Base-by-base conservation (phyloP, 2,329 filamentous ascomycete species). In the Elsinoe arachidis region DNA sequence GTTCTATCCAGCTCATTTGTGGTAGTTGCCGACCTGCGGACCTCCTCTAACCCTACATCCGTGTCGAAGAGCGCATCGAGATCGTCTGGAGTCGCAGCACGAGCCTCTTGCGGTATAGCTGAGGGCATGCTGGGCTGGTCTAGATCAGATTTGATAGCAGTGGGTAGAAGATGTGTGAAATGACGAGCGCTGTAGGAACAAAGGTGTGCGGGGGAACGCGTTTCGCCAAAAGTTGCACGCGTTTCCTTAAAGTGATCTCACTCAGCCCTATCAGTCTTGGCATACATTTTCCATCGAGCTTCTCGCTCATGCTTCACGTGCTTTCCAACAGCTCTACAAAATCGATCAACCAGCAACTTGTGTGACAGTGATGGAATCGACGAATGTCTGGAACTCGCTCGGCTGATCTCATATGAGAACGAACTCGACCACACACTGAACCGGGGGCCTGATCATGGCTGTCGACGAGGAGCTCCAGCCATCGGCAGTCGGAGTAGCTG, bases 21-120 rank as follows among this genome's bases (percentile, higher is more conserved):
- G 34, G 61, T 61, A 37, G 67, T 53, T 63, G 62, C 71, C 6
- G 72, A 65, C 44, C 75, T 69, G 33, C 80, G 70, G 56, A 80
- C 72, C 46, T 78, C 74, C 58, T 78, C 77, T 59, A 77, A 74
- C 6, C 72, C 83, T 10, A 84, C 76, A 63, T 90, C 85, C 67
- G 92, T 92, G 65, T 91, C 82, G 64, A 93, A 86, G 9, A 95
- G 76, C 53, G 85, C 84, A 60, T 87, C 82, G 26, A 84, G 73
- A 21, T 80, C 78, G 56, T 80, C 75, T 2, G 73, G 59, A 17
- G 55, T 61, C 4, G 34, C 46, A n/a, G 61, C 60, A 23, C 55
- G 56, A 3, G 54, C 58, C 46, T 62, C 60, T 34, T 62, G 60
- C n/a, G 63, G 57, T 52, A 64, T 59, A 53, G 66, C 66, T 34